Evolutionary conservation across 768 basidiomycete species (phyloP), one percentile per base, ranked within the genome.

Genomic region (Agaricus subrufescens): DNA sequence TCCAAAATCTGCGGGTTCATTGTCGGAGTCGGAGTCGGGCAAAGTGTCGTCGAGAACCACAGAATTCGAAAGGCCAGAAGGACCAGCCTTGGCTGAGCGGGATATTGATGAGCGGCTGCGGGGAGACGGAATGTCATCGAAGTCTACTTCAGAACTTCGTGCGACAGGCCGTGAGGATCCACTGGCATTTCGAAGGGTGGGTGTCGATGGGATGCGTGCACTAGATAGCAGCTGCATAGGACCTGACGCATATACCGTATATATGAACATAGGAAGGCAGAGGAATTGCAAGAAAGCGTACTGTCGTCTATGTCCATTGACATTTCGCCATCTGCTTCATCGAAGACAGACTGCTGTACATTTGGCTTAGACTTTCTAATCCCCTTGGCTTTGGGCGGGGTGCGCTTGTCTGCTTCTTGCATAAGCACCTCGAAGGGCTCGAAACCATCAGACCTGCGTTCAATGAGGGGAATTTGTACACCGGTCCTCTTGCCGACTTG

Each of bases 401-500:
- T 78, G n/a, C 81, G 75, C 48, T 78, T 78, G 70, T 87, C 86
- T 2, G 80, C 87, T 63, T 88, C 86, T 50, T 79, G 77, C 46
- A 91, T 77, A 51, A 92, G 66, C 63, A 89, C 79, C 54, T 87
- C 87, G 67, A 91, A 91, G 0, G 84, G 86, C 67, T 92, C 89
- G 66, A 91, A 91, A 29, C 88, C 90, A 68, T 91, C 90, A 26
- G 87, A 87, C 65, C 81, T 83, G 61, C 83, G 84, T 58, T 86
- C 82, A 54, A 91, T 82, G 63, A 81, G 80, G 39, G 72, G 78
- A 12, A 91, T 84, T 0, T 81, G 75, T 52, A 90, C 77, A 4
- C 90, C 90, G 0, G 90, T 92, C 66, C 84, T 88, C 78, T 89
- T 91, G 15, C 90, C 90, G 54, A 85, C 87, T 49, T 81, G 81